These are phyloP conservation scores for Debaryomycetaceae sp. DNA, from an alignment of 1,139 yeast genomes.

Conservation along the genomic window DNA sequence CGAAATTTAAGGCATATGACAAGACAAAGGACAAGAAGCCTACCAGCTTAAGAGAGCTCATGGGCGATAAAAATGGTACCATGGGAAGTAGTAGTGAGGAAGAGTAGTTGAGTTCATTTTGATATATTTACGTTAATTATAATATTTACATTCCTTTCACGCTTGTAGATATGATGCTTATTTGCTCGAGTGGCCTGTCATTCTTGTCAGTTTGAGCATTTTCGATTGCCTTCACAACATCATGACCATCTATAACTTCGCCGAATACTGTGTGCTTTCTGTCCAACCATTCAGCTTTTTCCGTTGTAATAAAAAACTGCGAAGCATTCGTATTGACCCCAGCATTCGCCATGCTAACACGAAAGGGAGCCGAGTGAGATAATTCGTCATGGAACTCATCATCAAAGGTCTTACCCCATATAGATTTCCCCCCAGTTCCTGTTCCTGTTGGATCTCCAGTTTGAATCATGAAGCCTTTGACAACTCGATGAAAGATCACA, in stretches of 20 bases:
- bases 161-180: conserved; percentile 6
- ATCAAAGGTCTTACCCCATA: conserved; percentile 41
- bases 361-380: conserved; percentile 37
- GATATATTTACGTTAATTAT: neutral
- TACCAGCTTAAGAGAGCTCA: conserved; percentile 37
- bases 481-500: conserved; percentile 45
- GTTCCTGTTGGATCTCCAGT: conserved; percentile 51
- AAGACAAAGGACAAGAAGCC: conserved; percentile 21
- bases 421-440: conserved; percentile 48
- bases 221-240: conserved; percentile 24
- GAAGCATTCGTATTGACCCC: conserved; percentile 30
- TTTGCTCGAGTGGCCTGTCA: conserved; percentile 18
- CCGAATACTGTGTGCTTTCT: conserved; percentile 32
- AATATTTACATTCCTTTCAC: neutral
- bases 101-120: conserved; percentile 15
- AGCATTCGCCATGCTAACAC: conserved; percentile 44
- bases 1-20: neutral
- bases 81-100: conserved; percentile 39
- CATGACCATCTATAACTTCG: conserved; percentile 24
- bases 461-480: conserved; percentile 50
- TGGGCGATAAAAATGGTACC: conserved; percentile 20
- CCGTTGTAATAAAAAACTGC: conserved; percentile 32
- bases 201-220: conserved; percentile 17
- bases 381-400: conserved; percentile 41
- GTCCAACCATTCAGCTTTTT: conserved; percentile 21